Percentiles rank a stretch among this genome's conserved stretches.
Conservation (phyloP, 2,329 filamentous ascomycete genomes). For the Thyridium curvatum region DNA sequence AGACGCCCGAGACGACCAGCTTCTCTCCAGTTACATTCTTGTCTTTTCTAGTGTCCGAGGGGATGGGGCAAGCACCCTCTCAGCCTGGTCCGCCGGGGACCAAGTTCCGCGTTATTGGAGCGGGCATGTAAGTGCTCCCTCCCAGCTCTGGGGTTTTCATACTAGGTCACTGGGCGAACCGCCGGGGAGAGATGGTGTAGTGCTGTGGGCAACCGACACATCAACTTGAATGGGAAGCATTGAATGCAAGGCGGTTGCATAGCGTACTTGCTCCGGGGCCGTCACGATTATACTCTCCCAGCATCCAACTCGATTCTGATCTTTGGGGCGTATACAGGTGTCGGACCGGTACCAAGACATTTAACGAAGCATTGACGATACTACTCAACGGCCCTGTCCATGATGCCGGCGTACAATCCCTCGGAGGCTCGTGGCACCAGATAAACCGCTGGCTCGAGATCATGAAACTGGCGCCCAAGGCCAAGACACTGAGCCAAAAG, state of each 20-base stretch:
- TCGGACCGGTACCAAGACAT: conserved; percentile 28
- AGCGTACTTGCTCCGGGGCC: too few species aligned
- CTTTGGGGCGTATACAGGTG: conserved; percentile 16
- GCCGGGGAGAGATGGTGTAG: too few species aligned
- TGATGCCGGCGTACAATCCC: conserved; percentile 24
- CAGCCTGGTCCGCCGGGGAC: conserved; percentile 23
- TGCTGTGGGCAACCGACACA: too few species aligned
- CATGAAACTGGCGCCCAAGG: conserved; percentile 23
- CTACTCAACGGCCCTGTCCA: conserved; percentile 26
- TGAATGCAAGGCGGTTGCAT: too few species aligned
- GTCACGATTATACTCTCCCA: too few species aligned
- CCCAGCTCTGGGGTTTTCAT: too few species aligned
- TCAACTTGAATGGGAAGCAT: too few species aligned
- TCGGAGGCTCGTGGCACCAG: conserved; percentile 8
- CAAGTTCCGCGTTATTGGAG: conserved; percentile 26
- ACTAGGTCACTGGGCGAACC: too few species aligned
- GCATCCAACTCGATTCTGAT: too few species aligned
- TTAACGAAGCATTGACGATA: conserved; percentile 28
- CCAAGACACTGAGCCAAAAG: conserved; percentile 18
- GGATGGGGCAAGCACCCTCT: conserved; percentile 23
- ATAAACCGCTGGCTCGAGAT: conserved; percentile 16
- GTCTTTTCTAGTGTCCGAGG: too few species aligned
- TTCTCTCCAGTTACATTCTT: too few species aligned
- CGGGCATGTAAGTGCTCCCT: conserved; percentile 21
- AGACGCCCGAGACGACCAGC: too few species aligned